Evolutionary conservation across 108 stramenopile species (phyloP).

Genomic region (Skeletonema menzelii): DNA sequence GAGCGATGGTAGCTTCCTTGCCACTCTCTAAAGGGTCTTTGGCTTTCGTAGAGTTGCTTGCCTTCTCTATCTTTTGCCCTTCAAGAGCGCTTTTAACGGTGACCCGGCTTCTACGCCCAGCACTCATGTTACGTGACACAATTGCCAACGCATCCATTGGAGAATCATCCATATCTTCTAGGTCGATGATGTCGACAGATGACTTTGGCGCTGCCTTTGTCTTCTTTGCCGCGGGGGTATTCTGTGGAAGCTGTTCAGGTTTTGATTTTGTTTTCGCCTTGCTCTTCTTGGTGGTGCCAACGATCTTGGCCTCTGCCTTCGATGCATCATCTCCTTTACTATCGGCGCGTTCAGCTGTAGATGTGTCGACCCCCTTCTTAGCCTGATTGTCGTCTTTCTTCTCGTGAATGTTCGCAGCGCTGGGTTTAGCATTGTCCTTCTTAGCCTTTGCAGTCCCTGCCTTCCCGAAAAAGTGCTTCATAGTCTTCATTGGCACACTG

Average conservation of each 20-base stretch:
- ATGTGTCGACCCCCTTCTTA: background rate
- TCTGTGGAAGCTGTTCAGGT: background rate
- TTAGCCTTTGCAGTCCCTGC: background rate
- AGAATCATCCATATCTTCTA: conserved; percentile 22
- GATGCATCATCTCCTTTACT: background rate
- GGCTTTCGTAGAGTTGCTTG: background rate
- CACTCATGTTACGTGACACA: conserved; percentile 9
- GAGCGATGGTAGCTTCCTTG: background rate
- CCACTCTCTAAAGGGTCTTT: background rate
- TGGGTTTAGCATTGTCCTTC: background rate
- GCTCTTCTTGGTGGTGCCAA: background rate
- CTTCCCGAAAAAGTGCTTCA: background rate
- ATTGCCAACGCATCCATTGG: conserved; percentile 13
- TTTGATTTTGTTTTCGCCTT: background rate
- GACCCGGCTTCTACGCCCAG: background rate
- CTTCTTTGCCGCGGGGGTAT: conserved; percentile 2
- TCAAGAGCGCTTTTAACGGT: background rate
- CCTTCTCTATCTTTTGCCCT: background rate
- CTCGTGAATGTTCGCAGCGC: background rate
- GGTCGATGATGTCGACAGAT: background rate
- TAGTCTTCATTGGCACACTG: background rate
- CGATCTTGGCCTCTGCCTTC: background rate
- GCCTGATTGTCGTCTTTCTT: background rate
- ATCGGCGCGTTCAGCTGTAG: background rate
- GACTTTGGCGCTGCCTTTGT: background rate